These are phyloP conservation scores for Eucalyptus fibrosa DNA, from an alignment of 345 rosid genomes.

Conservation along the genomic window DNA sequence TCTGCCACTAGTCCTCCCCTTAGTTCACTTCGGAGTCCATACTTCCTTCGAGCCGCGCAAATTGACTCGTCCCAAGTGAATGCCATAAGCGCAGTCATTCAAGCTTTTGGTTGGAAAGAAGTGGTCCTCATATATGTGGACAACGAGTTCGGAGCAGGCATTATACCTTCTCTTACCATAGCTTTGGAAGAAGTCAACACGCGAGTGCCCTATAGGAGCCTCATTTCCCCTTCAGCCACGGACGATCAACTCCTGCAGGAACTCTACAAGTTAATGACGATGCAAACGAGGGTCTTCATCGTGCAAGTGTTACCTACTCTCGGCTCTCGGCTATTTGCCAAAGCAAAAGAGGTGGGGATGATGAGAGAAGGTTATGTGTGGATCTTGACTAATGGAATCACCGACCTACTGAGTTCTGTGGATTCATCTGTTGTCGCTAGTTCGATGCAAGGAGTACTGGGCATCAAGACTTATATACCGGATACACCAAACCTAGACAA, in stretches of 20 bases:
- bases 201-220: neutral
- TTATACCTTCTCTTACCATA: neutral
- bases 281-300: neutral
- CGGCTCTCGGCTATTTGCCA: neutral
- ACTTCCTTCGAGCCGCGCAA: too few relatives aligned
- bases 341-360: neutral
- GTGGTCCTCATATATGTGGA: neutral
- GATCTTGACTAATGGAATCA: neutral
- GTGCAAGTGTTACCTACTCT: neutral
- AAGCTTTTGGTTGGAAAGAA: too few relatives aligned
- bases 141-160: neutral
- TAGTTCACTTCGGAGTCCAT: too few relatives aligned
- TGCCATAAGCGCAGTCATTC: too few relatives aligned
- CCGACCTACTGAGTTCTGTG: neutral
- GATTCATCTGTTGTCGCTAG: neutral
- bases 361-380: neutral
- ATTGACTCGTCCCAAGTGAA: too few relatives aligned
- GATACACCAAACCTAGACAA: neutral
- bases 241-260: neutral
- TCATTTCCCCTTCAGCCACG: neutral
- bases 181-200: neutral
- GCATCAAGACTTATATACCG: neutral
- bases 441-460: neutral
- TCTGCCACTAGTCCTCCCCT: too few relatives aligned
- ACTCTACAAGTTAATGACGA: neutral